Base-by-base conservation (phyloP, 257 asterid genomes). In the Solanum chilense region DNA sequence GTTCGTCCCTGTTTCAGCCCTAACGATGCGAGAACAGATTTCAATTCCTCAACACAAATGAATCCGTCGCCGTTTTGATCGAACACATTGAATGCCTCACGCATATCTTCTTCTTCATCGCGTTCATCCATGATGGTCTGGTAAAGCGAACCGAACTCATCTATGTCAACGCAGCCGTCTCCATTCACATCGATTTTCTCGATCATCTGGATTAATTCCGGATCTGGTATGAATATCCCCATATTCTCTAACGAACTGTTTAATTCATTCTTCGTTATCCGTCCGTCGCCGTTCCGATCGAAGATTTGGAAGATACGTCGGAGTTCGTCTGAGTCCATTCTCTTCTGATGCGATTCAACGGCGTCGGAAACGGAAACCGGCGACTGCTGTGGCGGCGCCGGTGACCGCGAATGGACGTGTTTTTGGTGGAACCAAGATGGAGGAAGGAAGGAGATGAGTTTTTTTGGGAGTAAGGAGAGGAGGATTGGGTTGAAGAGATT, bases 31-130 rank as follows among this genome's bases (percentile, higher is more conserved):
- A 94, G 20, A 47, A 94, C 95, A 12, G 92, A 88, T 39, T 88
- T 92, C 85, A 94, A 90, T 90, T 94, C 95, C 5, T 94, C 95
- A 2, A 89, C 94, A 73, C 90, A 89, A 74, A 93, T 93, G 75
- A 91, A 93, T 18, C 96, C 96, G 6, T 93, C 96, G 0, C 97
- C 92, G 27, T 94, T 92, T 82, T 87, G 91, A 39, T 94, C 97
- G 13, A 93, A 94, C 12, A 94, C 97, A 29, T 91, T 91, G 89
- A 94, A 94, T 14, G 97, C 97, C 84, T 93, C 95, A 16, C 88
- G 86, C 94, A 92, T 91, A 73, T 93, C 94, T 14, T 89, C 94
- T 66, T 94, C 94, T 87, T 89, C 94, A 21, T 93, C 91, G 1
- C 91, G 88, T 83, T 91, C 95, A 23, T 90, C 94, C 93, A 92